Evolutionary conservation across 148 eudicot genomes (phyloP), one percentile per base, ranked within the genome.

Genomic region (Silene latifolia): DNA sequence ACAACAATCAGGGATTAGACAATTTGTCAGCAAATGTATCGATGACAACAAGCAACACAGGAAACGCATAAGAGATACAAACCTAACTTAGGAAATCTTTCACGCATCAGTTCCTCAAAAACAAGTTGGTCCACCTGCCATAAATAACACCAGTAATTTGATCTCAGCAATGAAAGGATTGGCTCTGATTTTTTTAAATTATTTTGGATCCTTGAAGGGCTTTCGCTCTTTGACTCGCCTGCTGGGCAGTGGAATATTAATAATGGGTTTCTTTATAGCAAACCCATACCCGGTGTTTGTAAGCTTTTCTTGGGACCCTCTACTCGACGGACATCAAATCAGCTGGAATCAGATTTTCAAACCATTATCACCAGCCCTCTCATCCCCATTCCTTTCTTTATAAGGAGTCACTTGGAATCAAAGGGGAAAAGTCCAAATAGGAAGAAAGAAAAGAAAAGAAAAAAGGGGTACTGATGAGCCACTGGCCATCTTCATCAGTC

Each of bases 71-170:
- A 62, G 62, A 82, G 72, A 71, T 65, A 84, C 89, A 72, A 76
- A 93, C 98, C 88, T 21, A 93, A 82, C 85, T 88, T 93, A 64
- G 98, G 98, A 80, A 91, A 91, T 78, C 81, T 87, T 86, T 89
- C 88, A 54, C 91, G 93, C 90, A 91, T 84, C 86, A 93, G 82
- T 74, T 91, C 97, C 85, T 93, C 98, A 79, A 93, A 91, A 75
- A 91, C 98, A 79, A 93, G 94, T 80, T 93, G 98, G 77, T 93
- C 98, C 75, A 91, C 97, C 98, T 93, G 85, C 68, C 35, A 44
- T 71, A 42, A 54, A 56, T 47, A 69, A 47, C 32, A 47, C 27
- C 29, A 47, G 11, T 69, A 47, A 69, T 57, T 25, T 69, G 14
- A 13, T 56, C 63, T 57, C 13, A 15, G 58, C 59, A 54, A 25